These are phyloP conservation scores for Nakaseomyces bracarensis DNA, from an alignment of 1,139 yeast species.

Conservation along the genomic window DNA sequence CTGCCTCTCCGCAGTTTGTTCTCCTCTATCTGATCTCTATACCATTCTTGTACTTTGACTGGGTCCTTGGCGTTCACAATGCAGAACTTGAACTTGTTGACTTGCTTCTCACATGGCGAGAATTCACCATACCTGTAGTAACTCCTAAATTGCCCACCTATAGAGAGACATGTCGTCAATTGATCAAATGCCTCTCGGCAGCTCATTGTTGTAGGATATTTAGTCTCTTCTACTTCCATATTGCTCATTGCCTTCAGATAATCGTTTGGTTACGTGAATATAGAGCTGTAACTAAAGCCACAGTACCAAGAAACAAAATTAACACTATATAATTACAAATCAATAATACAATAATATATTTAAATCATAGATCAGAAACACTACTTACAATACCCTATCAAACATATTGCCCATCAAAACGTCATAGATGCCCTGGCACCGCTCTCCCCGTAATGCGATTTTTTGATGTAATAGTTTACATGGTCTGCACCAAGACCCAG, in stretches of 20 bases:
- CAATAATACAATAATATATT: no score
- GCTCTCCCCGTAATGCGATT: no score
- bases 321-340: no score
- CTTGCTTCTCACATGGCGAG: slow-evolving; percentile 59
- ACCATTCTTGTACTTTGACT: slow-evolving; percentile 59
- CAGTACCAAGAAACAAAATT: no score
- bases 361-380: no score
- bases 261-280: no score
- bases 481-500: not conserved
- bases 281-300: no score
- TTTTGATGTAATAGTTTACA: not conserved
- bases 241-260: not conserved
- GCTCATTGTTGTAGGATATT: slow-evolving; percentile 43
- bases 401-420: no score
- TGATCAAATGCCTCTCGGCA: slow-evolving; percentile 83
- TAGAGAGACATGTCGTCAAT: slow-evolving; percentile 71
- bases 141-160: slow-evolving; percentile 81
- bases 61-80: slow-evolving; percentile 45
- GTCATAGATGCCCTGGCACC: no score
- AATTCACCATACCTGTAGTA: slow-evolving; percentile 77
- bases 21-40: slow-evolving; percentile 48
- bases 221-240: slow-evolving; percentile 7
- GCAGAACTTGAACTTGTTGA: slow-evolving; percentile 77
- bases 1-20: slow-evolving; percentile 58
- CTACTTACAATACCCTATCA: no score